Conservation (phyloP, 805 yeast species). For the Pichia membranifaciens region DNA sequence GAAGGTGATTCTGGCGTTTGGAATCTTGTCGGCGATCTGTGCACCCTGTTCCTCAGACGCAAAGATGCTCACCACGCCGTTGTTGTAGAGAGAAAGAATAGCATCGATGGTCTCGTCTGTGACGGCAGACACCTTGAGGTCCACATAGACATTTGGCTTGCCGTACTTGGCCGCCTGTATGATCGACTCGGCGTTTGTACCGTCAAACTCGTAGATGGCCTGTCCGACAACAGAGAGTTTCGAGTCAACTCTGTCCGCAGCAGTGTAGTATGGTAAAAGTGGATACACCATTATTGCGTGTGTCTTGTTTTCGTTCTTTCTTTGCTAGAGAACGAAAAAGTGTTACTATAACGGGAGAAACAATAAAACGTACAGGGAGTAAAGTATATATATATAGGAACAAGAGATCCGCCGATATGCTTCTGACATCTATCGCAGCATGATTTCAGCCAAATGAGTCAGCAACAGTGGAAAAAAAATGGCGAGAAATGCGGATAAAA, state of each 20-base stretch:
- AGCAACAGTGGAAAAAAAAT: neutral
- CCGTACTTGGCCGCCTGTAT: conserved; percentile 12
- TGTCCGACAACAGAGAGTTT: conserved; percentile 27
- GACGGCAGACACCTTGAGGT: conserved; percentile 15
- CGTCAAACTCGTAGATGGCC: conserved; percentile 21
- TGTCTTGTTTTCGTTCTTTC: too few relatives aligned
- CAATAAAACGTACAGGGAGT: too few relatives aligned
- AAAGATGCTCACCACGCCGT: conserved; percentile 27
- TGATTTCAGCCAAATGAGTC: too few relatives aligned
- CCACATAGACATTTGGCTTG: conserved; percentile 18
- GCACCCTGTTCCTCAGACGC: conserved; percentile 18
- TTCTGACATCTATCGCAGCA: too few relatives aligned
- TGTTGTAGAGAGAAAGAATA: conserved; percentile 25
- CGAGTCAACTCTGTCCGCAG: conserved; percentile 11
- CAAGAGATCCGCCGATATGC: too few relatives aligned
- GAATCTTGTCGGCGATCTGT: conserved; percentile 24
- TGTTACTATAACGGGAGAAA: too few relatives aligned
- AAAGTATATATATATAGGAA: too few relatives aligned
- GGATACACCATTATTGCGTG: conserved; percentile 31
- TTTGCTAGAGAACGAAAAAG: too few relatives aligned
- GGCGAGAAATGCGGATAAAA: neutral
- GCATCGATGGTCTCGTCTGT: conserved; percentile 19
- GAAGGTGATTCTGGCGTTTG: conserved; percentile 30
- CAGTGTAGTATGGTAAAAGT: conserved; percentile 25
- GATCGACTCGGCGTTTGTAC: conserved; percentile 16